Percentiles rank a stretch among this genome's conserved stretches.
Conservation (phyloP, 108 stramenopile species). For the Bacterosira constricta region DNA sequence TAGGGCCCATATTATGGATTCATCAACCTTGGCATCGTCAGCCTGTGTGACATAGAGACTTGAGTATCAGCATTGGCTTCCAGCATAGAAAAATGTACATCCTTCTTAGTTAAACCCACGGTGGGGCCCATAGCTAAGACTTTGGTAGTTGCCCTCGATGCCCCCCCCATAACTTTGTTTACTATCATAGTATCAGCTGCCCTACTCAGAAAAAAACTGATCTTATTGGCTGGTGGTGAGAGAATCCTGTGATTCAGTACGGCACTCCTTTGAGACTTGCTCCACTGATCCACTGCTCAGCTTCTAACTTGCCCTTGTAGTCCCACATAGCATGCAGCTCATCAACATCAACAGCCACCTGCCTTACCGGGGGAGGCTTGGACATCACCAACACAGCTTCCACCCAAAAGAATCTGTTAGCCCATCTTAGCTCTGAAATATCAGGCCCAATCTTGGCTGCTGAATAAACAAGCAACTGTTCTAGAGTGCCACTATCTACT, state of each 20-base stretch:
- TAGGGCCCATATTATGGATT: not conserved
- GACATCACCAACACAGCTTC: not conserved
- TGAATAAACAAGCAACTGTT: too few relatives aligned
- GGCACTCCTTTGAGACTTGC: too few relatives aligned
- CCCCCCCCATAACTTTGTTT: too few relatives aligned
- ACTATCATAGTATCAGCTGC: too few relatives aligned
- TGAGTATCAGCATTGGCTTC: not conserved
- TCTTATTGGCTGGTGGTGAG: too few relatives aligned
- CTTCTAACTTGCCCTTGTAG: constrained; percentile 1
- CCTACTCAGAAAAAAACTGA: too few relatives aligned
- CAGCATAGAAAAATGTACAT: not conserved
- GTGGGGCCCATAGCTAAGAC: too few relatives aligned
- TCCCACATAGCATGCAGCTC: constrained; percentile 14
- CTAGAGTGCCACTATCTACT: too few relatives aligned
- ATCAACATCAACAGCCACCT: not conserved
- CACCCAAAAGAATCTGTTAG: not conserved
- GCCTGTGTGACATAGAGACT: not conserved
- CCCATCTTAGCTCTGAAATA: too few relatives aligned
- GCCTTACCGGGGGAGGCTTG: not conserved
- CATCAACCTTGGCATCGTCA: constrained; percentile 9
- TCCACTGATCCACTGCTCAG: constrained; percentile 1
- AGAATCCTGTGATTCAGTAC: too few relatives aligned
- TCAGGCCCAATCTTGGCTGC: too few relatives aligned
- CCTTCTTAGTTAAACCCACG: not conserved
- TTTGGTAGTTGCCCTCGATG: too few relatives aligned